phyloP scores from a whole-genome alignment of 1,284 basidiomycete genomes.

The Ceratobasidium sp. region DNA sequence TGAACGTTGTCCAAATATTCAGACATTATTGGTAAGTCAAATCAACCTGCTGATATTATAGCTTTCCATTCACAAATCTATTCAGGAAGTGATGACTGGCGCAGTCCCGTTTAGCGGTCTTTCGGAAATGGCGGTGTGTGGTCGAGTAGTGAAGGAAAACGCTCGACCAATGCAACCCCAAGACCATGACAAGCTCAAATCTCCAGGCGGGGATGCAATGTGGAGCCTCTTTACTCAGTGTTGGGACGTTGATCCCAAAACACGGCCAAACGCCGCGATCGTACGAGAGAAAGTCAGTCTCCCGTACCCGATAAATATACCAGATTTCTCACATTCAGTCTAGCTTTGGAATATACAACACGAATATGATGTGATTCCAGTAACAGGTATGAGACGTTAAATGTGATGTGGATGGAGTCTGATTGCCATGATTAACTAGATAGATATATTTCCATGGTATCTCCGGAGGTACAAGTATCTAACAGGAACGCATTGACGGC shows the following conservation, averaged over 20 bases:
- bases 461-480: too few relatives aligned
- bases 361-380: too few relatives aligned
- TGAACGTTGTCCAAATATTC: neutral
- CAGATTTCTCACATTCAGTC: neutral
- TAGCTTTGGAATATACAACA: too few relatives aligned
- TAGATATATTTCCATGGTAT: too few relatives aligned
- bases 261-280: neutral
- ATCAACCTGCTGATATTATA: neutral
- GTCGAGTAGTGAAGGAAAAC: neutral
- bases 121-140: neutral
- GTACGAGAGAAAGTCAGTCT: neutral
- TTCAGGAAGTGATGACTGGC: slow-evolving; percentile 10
- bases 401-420: too few relatives aligned
- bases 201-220: neutral
- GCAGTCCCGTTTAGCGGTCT: neutral
- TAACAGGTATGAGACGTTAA: too few relatives aligned
- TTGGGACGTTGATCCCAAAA: neutral
- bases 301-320: neutral
- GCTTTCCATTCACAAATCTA: neutral
- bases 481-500: too few relatives aligned
- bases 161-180: neutral
- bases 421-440: too few relatives aligned
- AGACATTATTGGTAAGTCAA: slow-evolving; percentile 25
- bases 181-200: neutral
- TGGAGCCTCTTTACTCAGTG: neutral